Evolutionary conservation across 108 stramenopile genomes (phyloP).

Genomic region (Cyclotella cryptica): DNA sequence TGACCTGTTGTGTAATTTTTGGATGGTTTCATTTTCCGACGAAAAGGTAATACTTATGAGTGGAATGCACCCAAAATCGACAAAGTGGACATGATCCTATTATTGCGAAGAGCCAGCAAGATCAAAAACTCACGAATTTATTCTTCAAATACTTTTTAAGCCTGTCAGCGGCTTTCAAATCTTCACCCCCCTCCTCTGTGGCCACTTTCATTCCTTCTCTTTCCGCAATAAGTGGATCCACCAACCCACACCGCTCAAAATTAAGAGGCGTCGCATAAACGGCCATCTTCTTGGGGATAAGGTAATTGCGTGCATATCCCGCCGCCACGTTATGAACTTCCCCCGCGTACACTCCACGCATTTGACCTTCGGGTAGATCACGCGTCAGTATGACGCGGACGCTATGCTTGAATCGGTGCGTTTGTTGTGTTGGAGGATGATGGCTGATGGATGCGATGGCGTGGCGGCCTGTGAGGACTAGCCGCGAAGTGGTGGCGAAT

Average conservation of each 20-base stretch:
- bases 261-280: conserved; percentile 85
- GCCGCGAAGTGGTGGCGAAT: not conserved
- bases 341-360: conserved; percentile 64
- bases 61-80: not conserved
- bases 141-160: conserved; percentile 79
- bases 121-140: conserved; percentile 64
- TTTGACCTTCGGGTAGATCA: conserved; percentile 81
- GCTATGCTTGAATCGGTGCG: conserved; percentile 56
- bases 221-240: conserved; percentile 70
- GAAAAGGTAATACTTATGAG: not conserved
- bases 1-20: conserved; percentile 40
- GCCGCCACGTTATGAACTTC: conserved; percentile 82
- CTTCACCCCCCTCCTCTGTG: conserved; percentile 46
- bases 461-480: conserved; percentile 2
- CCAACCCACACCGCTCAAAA: conserved; percentile 79
- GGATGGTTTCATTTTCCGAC: not conserved
- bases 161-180: conserved; percentile 77
- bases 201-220: conserved; percentile 55
- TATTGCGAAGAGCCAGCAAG: not conserved
- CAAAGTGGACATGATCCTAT: not conserved
- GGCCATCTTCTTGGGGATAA: conserved; percentile 79
- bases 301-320: conserved; percentile 88
- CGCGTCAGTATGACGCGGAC: conserved; percentile 84
- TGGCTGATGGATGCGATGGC: not conserved
- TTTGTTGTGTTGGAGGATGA: conserved; percentile 24